phyloP scores from a whole-genome alignment of 768 basidiomycete species.

The Mycena latifolia region DNA sequence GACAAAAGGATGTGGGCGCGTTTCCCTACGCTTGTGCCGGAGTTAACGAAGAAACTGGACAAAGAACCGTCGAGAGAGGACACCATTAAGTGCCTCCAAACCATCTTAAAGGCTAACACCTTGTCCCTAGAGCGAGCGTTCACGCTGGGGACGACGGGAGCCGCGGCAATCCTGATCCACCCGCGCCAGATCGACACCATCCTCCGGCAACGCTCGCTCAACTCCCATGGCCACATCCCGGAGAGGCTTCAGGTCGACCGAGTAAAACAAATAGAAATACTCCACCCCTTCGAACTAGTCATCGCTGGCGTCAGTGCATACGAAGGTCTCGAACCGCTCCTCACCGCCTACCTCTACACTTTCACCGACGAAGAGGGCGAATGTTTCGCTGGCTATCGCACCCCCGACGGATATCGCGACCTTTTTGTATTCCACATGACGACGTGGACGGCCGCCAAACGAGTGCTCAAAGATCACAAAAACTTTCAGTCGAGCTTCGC shows the following conservation, averaged over 20 bases:
- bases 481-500: background rate
- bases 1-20: background rate
- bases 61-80: background rate
- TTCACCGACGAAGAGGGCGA: background rate
- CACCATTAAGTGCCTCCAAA: background rate
- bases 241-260: background rate
- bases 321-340: background rate
- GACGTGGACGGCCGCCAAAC: background rate
- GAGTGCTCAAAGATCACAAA: background rate
- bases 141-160: background rate
- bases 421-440: conserved; percentile 1
- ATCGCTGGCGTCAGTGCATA: background rate
- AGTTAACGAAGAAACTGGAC: background rate
- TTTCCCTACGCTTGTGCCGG: background rate
- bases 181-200: background rate
- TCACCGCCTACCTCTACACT: background rate
- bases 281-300: background rate
- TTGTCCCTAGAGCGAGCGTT: background rate
- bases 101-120: conserved; percentile 3
- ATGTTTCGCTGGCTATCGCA: background rate
- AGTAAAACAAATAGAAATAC: background rate
- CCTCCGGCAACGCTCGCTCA: background rate
- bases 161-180: background rate
- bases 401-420: background rate
- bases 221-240: background rate